Conservation (phyloP, 164 flowering plant species). For the Malania oleifera region DNA sequence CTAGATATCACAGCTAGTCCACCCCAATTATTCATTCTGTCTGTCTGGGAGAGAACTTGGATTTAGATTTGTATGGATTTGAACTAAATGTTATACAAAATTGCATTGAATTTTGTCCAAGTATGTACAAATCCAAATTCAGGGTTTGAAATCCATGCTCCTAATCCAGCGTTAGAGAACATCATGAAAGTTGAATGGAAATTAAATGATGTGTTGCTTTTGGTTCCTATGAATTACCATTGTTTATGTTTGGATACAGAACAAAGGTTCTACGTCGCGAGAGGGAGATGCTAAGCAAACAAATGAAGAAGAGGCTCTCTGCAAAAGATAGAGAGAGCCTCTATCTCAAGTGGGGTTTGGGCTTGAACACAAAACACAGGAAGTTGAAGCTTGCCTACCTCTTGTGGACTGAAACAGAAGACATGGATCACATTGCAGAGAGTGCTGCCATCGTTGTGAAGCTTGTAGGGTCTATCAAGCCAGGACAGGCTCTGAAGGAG, state of each 20-base stretch:
- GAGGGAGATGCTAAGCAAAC: constrained; percentile 41
- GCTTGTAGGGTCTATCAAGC: constrained; percentile 33
- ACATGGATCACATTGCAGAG: constrained; percentile 42
- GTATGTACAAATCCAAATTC: no score
- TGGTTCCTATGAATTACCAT: no score
- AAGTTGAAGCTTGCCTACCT: constrained; percentile 33
- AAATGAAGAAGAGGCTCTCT: constrained; percentile 31
- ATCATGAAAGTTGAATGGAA: no score
- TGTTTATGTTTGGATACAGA: constrained; percentile 28
- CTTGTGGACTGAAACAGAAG: constrained; percentile 43
- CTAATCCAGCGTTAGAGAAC: no score
- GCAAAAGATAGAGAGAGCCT: constrained; percentile 34
- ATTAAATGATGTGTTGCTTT: no score
- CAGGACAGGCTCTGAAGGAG: constrained; percentile 39
- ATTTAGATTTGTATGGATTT: no score
- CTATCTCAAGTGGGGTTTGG: constrained; percentile 47
- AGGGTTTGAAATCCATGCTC: no score
- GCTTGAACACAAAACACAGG: constrained; percentile 41
- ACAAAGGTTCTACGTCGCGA: constrained; percentile 41
- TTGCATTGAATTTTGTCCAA: no score
- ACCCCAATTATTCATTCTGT: no score
- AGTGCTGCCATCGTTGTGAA: constrained; percentile 54
- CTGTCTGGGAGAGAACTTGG: no score
- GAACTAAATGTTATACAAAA: no score
- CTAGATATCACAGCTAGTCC: no score